Base-by-base conservation (phyloP, 768 basidiomycete genomes). In the Trametes sanguinea region DNA sequence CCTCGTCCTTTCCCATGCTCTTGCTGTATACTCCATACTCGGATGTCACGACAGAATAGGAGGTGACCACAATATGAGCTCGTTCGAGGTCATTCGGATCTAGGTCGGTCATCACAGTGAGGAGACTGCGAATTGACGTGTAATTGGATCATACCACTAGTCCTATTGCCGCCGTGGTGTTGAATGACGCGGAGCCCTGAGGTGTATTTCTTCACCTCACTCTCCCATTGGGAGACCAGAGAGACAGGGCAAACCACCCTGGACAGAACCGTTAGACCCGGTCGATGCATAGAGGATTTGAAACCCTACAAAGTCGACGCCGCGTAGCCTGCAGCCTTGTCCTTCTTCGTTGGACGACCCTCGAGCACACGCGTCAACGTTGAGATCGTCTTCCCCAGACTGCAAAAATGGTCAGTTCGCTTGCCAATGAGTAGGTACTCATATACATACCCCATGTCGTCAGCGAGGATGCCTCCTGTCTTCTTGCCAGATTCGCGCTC, bases 371-470 rank as follows among this genome's bases (percentile, higher is more conserved):
- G 85, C 0, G 89, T 83, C 11, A 98, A 77, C 0, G 92, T 91
- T 69, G 98, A 96, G 27, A 98, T 91, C 0, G 97, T 99, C 76
- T 95, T 94, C 1, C 91, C 91, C 1, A 92, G 80, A 61, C 89
- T 91, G 55, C 6, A 62, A 45, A 6, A 6, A n/a, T 32, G 46
- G 46, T 62, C 37, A 63, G 59, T 45, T 17, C 30, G 65, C 13
- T 43, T 2, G 14, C 4, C 6, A n/a, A 9, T 9, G 8, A 7
- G 33, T 22, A 22, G 11, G 10, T 10, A 61, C n/a, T 37, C 40
- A 4, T 6, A 13, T 22, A 66, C 80, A 51, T 67, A 89, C 90
- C 90, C 91, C 89, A 92, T 92, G 69, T 92, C 92, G 72, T 98
- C 95, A 4, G 94, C 94, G 13, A 97, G 76, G 66, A 98, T 94